Base-by-base conservation (phyloP, 73 alveolate genomes). In the Uronychia setigera region DNA sequence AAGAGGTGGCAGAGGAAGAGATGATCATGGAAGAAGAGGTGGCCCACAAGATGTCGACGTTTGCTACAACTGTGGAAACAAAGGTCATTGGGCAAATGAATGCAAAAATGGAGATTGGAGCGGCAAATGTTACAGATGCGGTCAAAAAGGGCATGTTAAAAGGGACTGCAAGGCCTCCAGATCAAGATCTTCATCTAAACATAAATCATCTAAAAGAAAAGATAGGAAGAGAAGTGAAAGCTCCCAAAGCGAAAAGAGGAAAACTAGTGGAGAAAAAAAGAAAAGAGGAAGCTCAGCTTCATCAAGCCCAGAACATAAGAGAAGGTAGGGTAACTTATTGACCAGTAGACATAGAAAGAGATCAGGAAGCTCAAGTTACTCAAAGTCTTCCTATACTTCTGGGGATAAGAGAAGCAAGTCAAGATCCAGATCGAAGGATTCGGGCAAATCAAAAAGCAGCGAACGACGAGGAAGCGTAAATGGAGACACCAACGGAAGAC, bases 31-130 rank as follows among this genome's bases (percentile, higher is more conserved):
- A 30, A 31, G 80, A 34, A n/a, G n/a, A n/a, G n/a, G n/a, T n/a
- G 98, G 98, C 30, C 97, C 98, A 27, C 83, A 81, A 59, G 83
- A 85, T 35, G 80, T 87, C 32, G 98, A 94, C 82, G 58, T 79
- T 27, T 94, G 98, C 87, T 94, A 80, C 88, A 94, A 92, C 88
- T 94, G 98, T 83, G 95, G 94, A 1, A 83, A 90, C 74, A 60
- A 32, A 59, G 98, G 98, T 0, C 98, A 94, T 83, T 94, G 98
- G 98, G 98, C 98, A 0, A 94, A 94, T 85, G 97, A 94, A 84
- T 94, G 98, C 83, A 87, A 87, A 87, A 79, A 87, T 19, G 93
- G 83, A 31, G 93, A 87, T 35, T 81, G 89, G 79, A 79, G 82
- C 35, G 84, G 60, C 35, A 87, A 81, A 60, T 87, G 93, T 79